Conservation (phyloP, 345 rosid species). For the Rhodamnia rubescens region DNA sequence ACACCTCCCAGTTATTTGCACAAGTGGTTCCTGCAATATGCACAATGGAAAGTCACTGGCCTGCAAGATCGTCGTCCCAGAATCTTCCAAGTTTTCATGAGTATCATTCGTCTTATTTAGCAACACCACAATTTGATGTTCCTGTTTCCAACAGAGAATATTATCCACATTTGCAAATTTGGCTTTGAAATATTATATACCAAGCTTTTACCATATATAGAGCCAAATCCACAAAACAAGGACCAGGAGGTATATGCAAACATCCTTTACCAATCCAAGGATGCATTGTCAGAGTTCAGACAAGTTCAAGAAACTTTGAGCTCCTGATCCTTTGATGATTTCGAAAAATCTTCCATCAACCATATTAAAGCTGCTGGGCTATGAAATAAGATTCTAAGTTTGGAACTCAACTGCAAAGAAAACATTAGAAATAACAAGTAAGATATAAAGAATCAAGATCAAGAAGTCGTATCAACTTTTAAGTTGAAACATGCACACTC, state of each 20-base stretch:
- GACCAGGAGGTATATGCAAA: neutral
- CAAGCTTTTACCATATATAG: neutral
- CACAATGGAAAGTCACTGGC: neutral
- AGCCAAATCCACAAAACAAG: neutral
- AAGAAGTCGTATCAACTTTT: neutral
- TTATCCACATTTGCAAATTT: neutral
- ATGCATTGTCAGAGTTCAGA: neutral
- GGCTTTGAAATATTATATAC: neutral
- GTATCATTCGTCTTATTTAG: neutral
- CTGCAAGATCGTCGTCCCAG: rapidly evolving
- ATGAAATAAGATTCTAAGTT: neutral
- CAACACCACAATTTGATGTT: neutral
- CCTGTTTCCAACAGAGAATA: neutral
- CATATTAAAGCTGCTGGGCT: too few species aligned
- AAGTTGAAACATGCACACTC: constrained; percentile 16
- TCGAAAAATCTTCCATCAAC: neutral
- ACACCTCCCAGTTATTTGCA: neutral
- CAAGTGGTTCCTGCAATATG: neutral
- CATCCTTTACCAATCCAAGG: neutral
- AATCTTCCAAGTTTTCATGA: neutral
- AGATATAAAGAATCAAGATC: neutral
- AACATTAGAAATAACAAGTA: neutral
- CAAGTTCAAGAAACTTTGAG: rapidly evolving
- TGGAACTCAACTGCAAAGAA: too few species aligned
- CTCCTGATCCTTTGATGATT: neutral